Base-by-base conservation (phyloP, 768 basidiomycete genomes). In the Suillus americanus region DNA sequence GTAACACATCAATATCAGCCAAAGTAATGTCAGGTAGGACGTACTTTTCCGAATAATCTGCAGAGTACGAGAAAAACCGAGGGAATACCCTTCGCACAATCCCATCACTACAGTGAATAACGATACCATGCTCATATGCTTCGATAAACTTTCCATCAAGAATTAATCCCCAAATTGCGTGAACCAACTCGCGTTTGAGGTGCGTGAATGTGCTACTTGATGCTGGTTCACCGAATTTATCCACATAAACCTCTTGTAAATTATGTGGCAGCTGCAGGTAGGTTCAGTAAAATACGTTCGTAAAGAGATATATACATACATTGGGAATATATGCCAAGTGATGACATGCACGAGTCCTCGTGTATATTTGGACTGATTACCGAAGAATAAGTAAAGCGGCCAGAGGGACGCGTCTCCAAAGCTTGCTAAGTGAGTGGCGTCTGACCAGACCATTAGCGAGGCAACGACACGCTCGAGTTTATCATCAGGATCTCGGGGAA, bases 41-140 rank as follows among this genome's bases (percentile, higher is more conserved):
- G 43, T n/a, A 63, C 62, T 63, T 63, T 56, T 73, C 72, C 0
- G 70, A 72, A 60, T 72, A 73, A 63, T 73, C 72, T 14, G 67
- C 72, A 3, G 69, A 66, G 37, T 73, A 73, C 2, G 67, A 67
- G 35, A 72, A 72, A 33, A 72, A 65, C n/a, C 64, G 56, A n/a
- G 69, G 71, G 48, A 65, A 72, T 37, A 72, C 40, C 10, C 65
- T 62, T 23, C 67, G 57, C 16, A 12, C 40, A 35, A 72, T 59
- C 23, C 67, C 66, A 64, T 72, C 71, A 7, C 59, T 33, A 55
- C 69, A 73, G 5, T 1, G 1, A 43, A 70, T 66, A 0, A 71
- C 66, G 7, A 71, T 67, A 20, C 73, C 73, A 61, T 73, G 69
- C 38, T 61, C 5, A 18, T 71, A 73, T 3, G 69, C 69, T n/a